Base-by-base conservation (phyloP, 139 green algal species). In the Haematococcus lacustris region DNA sequence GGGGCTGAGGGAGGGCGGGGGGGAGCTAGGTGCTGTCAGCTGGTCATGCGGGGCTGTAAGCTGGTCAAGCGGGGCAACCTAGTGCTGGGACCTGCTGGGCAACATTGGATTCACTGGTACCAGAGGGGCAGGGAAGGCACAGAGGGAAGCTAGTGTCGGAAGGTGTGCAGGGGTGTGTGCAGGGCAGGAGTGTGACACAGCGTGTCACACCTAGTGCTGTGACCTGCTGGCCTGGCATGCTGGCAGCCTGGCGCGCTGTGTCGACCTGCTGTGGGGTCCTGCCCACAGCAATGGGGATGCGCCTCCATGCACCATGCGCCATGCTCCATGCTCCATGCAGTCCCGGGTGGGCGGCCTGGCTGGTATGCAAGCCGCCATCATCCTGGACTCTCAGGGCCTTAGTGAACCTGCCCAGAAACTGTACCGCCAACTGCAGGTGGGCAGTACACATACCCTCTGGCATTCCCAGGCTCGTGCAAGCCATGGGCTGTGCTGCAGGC, bases 311-410 rank as follows among this genome's bases (percentile, higher is more conserved):
- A 21, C 53, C 13, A 35, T 21, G 23, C 53, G 43, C 21, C 53
- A 21, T 84, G 41, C 59, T 74, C 3, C 75, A 21, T 84, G 41
- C 59, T 74, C 3, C 75, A n/a, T 83, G 33, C 74, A 75, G 41
- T 79, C 73, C 47, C 67, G 68, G 32, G 51, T 91, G 43, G 91
- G 94, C 34, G 91, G 91, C 6, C 43, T 86, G 51, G 89, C 83
- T 0, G 74, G 73, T 0, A 78, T 97, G 51, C 85, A 93, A 74
- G 73, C 88, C 37, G 91, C 92, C 3, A 85, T 97, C 40, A 93
- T 88, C 71, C 78, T 97, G 35, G 91, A 97, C 80, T 93, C 87
- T 0, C 34, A 96, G 38, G 89, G 87, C 1, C 53, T 80, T n/a
- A 77, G 40, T 21, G 34, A 87, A 3, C 73, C 89, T 73, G 89